Evolutionary conservation across 2,329 filamentous ascomycete species (phyloP).

Genomic region (Curvularia verruculosa): DNA sequence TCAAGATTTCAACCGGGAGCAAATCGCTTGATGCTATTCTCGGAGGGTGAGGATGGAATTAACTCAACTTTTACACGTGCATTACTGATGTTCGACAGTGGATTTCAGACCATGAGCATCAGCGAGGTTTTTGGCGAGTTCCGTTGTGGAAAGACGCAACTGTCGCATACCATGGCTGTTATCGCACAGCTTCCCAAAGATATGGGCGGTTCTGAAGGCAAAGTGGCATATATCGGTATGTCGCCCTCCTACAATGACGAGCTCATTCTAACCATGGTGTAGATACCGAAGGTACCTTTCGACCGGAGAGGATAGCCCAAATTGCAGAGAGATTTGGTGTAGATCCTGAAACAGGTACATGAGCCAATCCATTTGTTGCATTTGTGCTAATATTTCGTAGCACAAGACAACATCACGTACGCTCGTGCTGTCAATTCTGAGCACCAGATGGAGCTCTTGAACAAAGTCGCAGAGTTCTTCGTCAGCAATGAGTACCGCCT

Average conservation of each 20-base stretch:
- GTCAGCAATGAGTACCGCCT: conserved; percentile 68
- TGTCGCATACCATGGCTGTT: conserved; percentile 72
- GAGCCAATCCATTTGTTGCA: neutral
- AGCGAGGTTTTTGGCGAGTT: conserved; percentile 69
- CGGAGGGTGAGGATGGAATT: conserved; percentile 57
- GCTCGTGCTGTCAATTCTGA: conserved; percentile 70
- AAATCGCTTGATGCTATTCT: conserved; percentile 70
- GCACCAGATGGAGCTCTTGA: conserved; percentile 68
- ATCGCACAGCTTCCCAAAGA: conserved; percentile 65
- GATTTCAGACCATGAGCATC: conserved; percentile 73
- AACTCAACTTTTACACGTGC: neutral
- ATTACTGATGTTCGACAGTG: conserved; percentile 51
- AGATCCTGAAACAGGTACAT: conserved; percentile 44
- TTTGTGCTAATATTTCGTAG: conserved; percentile 61
- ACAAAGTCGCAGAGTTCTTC: conserved; percentile 66
- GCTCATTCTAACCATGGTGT: conserved; percentile 15
- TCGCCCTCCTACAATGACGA: neutral
- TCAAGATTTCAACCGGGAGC: conserved; percentile 72
- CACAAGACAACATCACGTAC: conserved; percentile 71
- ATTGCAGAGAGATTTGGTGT: conserved; percentile 70
- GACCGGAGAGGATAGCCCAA: conserved; percentile 69
- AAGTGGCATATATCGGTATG: conserved; percentile 70
- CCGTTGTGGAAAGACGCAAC: conserved; percentile 71
- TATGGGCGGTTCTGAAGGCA: conserved; percentile 70
- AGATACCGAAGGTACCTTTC: conserved; percentile 58